Base-by-base conservation (phyloP, 2,329 filamentous ascomycete genomes). In the Colletotrichum caudatum region DNA sequence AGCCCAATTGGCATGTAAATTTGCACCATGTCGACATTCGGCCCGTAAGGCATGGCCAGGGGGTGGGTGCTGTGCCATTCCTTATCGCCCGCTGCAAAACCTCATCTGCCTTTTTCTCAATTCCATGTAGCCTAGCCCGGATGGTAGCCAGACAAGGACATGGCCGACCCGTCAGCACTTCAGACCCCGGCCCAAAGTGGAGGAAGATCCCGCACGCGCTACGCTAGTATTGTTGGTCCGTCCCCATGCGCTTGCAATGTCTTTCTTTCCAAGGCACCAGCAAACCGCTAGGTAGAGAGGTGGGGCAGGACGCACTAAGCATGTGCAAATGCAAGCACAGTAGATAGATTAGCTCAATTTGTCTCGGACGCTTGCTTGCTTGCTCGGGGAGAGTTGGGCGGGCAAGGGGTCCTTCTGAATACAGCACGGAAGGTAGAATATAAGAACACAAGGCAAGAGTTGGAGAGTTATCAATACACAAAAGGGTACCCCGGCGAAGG, bases 191-290 rank as follows among this genome's bases (percentile, higher is more conserved):
- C 39, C 64, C 51, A n/a, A 64, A 35, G 65, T 56, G 59, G 53
- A 54, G 59, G 65, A 69, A 50, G 59, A 69, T 71, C 44, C 53
- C 65, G 59, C 69, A 66, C 53, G 57, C 48, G 46, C 65, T 63
- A 63, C 65, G 64, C 64, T 59, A 46, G 54, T 61, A 37, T 59
- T 51, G 44, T 62, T 64, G 44, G 51, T 39, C 48, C 29, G 29
- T 29, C 29, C 29, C 50, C 50, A 26, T 53, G 41, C 20, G 33
- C 58, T 48, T 65, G 66, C 39, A 61, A 66, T 57, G 37, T 39
- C 44, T 70, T 41, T 66, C 67, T 70, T 41, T 66, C 67, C 54
- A 66, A 69, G 58, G 53, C 53, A 69, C 37, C 54, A 39, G 50
- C 64, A 26, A 53, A 39, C 26, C 64, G 35, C 65, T 50, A 51